A percentile compares a stretch with the other conserved stretches of the same genome.
Conservation (phyloP, 2,329 filamentous ascomycete species). For the Fusarium sp. region DNA sequence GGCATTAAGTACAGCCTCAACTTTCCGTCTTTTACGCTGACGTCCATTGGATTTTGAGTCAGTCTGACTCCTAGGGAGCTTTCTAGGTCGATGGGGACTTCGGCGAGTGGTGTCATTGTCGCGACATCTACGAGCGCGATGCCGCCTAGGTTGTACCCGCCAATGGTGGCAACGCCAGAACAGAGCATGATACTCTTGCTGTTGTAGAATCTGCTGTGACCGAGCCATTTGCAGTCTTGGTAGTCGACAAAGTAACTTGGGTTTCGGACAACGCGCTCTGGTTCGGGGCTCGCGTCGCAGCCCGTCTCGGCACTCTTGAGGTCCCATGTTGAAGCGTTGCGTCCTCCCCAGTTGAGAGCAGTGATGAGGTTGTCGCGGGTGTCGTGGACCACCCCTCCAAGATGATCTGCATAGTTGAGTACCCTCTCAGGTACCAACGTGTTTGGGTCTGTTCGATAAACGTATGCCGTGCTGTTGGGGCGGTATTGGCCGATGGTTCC, state of each 20-base stretch:
- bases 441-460: constrained; percentile 53
- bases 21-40: constrained; percentile 56
- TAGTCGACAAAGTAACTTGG: constrained; percentile 61
- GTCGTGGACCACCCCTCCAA: constrained; percentile 60
- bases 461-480: constrained; percentile 58
- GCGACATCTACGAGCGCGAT: constrained; percentile 59
- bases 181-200: constrained; percentile 59
- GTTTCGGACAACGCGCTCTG: constrained; percentile 45
- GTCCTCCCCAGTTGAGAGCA: constrained; percentile 60
- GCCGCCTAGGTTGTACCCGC: constrained; percentile 54
- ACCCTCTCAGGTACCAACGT: constrained; percentile 51
- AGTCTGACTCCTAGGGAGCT: constrained; percentile 53
- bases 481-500: constrained; percentile 59
- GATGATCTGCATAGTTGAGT: constrained; percentile 54
- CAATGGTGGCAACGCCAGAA: constrained; percentile 56
- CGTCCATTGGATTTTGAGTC: constrained; percentile 63
- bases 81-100: constrained; percentile 58
- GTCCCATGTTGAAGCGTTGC: constrained; percentile 54
- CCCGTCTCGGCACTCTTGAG: constrained; percentile 33
- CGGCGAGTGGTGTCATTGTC: constrained; percentile 58
- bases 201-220: constrained; percentile 51
- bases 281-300: constrained; percentile 29
- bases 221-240: constrained; percentile 64
- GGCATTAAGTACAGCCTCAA: constrained; percentile 60
- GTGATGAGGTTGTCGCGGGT: constrained; percentile 48